Evolutionary conservation across 768 basidiomycete genomes (phyloP).

Genomic region (Amanita polypyramis): DNA sequence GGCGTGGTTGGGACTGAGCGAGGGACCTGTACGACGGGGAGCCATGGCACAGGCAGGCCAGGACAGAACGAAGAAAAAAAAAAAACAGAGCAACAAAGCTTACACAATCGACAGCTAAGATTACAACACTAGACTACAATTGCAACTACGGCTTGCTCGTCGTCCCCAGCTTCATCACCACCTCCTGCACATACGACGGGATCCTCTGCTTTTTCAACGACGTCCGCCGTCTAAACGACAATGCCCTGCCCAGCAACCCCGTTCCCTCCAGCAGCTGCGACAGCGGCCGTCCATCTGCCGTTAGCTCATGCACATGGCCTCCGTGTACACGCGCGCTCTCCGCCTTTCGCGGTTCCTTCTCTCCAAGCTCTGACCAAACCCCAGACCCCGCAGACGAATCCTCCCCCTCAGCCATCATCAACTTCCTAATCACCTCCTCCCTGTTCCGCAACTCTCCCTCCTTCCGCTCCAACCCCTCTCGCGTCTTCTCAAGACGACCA

Average conservation of each 20-base stretch:
- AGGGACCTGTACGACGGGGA: neutral
- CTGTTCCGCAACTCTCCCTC: too few species aligned
- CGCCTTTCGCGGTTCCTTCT: neutral
- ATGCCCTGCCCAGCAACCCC: neutral
- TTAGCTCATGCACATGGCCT: neutral
- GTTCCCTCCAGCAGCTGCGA: neutral
- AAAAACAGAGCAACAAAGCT: too few species aligned
- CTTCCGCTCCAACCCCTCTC: too few species aligned
- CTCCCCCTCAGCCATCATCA: too few species aligned
- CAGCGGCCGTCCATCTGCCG: neutral
- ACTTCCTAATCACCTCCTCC: too few species aligned
- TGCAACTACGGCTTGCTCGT: neutral
- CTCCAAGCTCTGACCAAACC: too few species aligned
- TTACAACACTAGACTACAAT: neutral
- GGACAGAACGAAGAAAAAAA: too few species aligned
- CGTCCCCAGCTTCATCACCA: neutral
- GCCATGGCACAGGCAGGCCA: too few species aligned
- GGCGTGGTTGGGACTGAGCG: neutral
- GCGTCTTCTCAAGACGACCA: neutral
- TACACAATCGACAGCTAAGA: too few species aligned
- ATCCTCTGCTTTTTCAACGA: neutral
- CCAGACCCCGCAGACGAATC: too few species aligned
- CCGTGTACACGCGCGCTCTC: neutral
- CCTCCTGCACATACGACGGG: neutral
- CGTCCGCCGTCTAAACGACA: neutral